Base-by-base conservation (phyloP, 495 filamentous ascomycete genomes). In the Penicillium crystallinum region DNA sequence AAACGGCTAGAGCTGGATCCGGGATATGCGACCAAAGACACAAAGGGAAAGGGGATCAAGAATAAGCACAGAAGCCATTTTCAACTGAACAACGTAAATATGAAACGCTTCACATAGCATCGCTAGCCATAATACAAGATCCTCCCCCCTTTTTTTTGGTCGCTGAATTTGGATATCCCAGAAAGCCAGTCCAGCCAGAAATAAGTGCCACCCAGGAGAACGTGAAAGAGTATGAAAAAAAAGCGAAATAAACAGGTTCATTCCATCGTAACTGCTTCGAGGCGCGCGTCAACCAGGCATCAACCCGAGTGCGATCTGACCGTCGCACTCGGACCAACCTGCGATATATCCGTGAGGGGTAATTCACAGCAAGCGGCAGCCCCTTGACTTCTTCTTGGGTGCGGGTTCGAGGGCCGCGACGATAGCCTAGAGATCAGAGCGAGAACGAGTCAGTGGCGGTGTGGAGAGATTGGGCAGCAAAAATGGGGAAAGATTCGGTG, bases 341-440 rank as follows among this genome's bases (percentile, higher is more conserved):
- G 56, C 41, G 42, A 56, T 41, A 36, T 25, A 15, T 51, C 25
- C 39, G 19, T 49, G 29, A 45, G 21, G 45, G 6, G 40, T 25
- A 54, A 52, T 54, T 68, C 62, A 77, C 66, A 77, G 59, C 59
- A 77, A 54, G 48, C 70, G 65, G 53, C 74, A 77, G 39, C 63
- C 57, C 48, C 67, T 71, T 52, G 61, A 60, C 75, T 85, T 86
- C 77, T 88, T 89, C 48, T 81, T 81, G 30, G 79, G 75, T 8
- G 89, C 87, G n/a, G 89, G 89, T 68, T 95, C 89, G 36, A 95
- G 79, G 3, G 89, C 89, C 46, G 90, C 90, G 45, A 95, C 90
- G 59, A 95, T 95, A 17, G 90, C 90, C 89, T 95, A 47, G 22
- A 45, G 18, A 35, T 11, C 14, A 41, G 15, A 77, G 36, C 50